A percentile compares a stretch with the other conserved stretches of the same genome.
These are phyloP conservation scores for Cryptococcus sp. DNA, from an alignment of 1,284 basidiomycete species.

Conservation along the genomic window DNA sequence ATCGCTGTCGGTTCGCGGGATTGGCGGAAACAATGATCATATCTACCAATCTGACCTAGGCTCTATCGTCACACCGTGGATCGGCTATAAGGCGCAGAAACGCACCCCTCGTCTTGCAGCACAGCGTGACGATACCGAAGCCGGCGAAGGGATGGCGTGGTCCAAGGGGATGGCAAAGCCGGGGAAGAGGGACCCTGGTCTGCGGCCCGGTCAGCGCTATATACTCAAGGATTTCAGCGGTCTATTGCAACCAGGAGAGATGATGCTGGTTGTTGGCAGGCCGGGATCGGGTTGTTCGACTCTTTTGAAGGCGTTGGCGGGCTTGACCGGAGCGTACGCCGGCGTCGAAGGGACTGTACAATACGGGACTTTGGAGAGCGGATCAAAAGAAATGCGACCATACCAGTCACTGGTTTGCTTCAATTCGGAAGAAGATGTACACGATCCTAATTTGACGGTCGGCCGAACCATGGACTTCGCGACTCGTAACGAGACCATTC, in stretches of 20 bases:
- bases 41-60: conserved; percentile 16
- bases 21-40: conserved; percentile 17
- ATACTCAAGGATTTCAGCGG: background rate
- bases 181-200: background rate
- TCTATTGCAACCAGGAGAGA: conserved; percentile 11
- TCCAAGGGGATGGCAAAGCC: background rate
- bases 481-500: conserved; percentile 12
- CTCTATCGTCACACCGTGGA: conserved; percentile 12
- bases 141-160: background rate
- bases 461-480: conserved; percentile 20
- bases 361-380: conserved; percentile 20
- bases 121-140: background rate
- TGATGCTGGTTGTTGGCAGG: conserved; percentile 18
- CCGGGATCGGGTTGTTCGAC: conserved; percentile 41
- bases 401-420: conserved; percentile 11
- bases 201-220: conserved; percentile 7
- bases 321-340: conserved; percentile 34
- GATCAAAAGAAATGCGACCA: background rate
- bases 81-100: conserved; percentile 8
- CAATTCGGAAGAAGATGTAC: conserved; percentile 22
- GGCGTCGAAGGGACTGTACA: conserved; percentile 27
- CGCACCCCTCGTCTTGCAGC: conserved; percentile 1
- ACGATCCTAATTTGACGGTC: conserved; percentile 19
- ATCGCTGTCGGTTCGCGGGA: conserved; percentile 16
- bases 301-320: conserved; percentile 39